Percentiles rank a stretch among this genome's conserved stretches.
Conservation (phyloP, 2,329 filamentous ascomycete genomes). For the Capronia americana region DNA sequence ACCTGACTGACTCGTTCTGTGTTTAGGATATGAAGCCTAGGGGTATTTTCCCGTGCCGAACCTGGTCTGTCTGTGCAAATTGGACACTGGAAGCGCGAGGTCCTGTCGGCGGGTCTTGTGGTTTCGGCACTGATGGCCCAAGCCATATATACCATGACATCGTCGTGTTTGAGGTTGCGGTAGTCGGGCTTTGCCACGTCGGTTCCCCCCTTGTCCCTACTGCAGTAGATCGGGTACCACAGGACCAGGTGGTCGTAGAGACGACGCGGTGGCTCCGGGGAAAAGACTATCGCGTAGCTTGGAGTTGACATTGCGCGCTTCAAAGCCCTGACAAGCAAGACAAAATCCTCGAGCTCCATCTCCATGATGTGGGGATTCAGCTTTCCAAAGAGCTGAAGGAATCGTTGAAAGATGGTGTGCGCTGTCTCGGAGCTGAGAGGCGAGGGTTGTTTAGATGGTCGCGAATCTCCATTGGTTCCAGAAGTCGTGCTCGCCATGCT, state of each 20-base stretch:
- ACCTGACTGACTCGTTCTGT: not conserved
- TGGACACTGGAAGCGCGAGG: not conserved
- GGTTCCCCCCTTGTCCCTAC: not conserved
- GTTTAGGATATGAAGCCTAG: not conserved
- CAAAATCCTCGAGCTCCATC: not conserved
- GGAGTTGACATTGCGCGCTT: not conserved
- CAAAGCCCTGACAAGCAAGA: not conserved
- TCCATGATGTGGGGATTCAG: not conserved
- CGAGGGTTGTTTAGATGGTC: too few relatives aligned
- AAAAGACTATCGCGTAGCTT: not conserved
- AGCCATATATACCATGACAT: not conserved
- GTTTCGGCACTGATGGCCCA: not conserved
- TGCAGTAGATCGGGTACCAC: not conserved
- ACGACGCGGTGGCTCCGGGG: not conserved
- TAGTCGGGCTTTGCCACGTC: not conserved
- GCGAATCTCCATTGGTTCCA: too few relatives aligned
- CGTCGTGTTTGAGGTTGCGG: not conserved
- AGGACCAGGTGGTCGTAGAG: not conserved
- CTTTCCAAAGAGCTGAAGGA: not conserved
- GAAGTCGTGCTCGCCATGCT: too few relatives aligned
- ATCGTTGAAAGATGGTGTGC: not conserved
- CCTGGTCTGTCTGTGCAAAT: not conserved
- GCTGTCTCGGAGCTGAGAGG: not conserved
- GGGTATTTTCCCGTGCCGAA: not conserved
- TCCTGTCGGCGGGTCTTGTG: not conserved